These are phyloP conservation scores for Boletus fagicola DNA, from an alignment of 768 basidiomycete genomes.

Conservation along the genomic window DNA sequence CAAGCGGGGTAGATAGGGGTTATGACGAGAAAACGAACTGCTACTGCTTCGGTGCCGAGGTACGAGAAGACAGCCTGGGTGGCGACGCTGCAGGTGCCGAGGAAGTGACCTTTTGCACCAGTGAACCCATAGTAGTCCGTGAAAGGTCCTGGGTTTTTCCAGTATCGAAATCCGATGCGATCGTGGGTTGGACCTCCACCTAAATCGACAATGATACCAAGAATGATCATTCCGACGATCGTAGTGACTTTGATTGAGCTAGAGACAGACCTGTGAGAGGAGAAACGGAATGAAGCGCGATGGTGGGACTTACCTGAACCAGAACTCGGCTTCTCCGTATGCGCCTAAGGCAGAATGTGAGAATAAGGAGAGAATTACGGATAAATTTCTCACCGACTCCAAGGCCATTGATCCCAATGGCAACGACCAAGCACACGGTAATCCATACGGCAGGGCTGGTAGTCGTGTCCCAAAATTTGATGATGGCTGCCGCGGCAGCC, in stretches of 20 bases:
- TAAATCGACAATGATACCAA: conserved; percentile 47
- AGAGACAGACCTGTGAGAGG: background rate
- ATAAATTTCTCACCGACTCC: conserved; percentile 34
- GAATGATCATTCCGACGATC: conserved; percentile 43
- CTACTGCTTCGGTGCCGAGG: conserved; percentile 55
- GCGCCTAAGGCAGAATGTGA: conserved; percentile 25
- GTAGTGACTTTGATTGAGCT: conserved; percentile 54
- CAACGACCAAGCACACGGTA: conserved; percentile 49
- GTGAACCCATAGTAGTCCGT: conserved; percentile 38
- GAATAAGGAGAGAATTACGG: background rate
- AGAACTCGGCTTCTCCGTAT: conserved; percentile 49
- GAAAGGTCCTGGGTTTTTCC: conserved; percentile 58
- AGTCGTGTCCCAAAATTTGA: conserved; percentile 44
- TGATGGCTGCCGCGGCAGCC: conserved; percentile 49
- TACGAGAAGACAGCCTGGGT: conserved; percentile 61
- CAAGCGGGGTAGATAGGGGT: background rate
- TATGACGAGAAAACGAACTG: conserved; percentile 26
- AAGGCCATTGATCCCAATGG: conserved; percentile 44
- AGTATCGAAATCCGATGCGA: conserved; percentile 48
- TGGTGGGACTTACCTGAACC: conserved; percentile 37
- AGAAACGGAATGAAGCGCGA: background rate
- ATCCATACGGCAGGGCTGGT: conserved; percentile 52
- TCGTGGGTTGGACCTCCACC: conserved; percentile 57
- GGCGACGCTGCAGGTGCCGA: conserved; percentile 50
- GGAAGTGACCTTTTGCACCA: conserved; percentile 52